Conservation (phyloP, 2,329 filamentous ascomycete genomes). For the Botrytis squamosa region DNA sequence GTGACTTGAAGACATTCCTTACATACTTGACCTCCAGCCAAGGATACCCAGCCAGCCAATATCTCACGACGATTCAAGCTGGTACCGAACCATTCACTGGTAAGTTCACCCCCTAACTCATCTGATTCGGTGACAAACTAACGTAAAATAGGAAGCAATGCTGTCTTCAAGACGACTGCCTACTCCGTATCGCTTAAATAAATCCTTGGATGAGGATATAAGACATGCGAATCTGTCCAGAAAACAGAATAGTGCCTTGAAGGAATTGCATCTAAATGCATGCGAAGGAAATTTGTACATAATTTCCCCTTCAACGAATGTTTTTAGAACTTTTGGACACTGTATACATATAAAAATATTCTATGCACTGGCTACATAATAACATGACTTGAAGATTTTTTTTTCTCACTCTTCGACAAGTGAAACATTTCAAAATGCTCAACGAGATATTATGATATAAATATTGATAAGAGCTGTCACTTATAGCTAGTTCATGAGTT, state of each 20-base stretch:
- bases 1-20: slow-evolving; percentile 58
- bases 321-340: background rate
- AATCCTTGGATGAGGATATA: background rate
- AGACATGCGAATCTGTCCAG: background rate
- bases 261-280: background rate
- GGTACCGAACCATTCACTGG: slow-evolving; percentile 57
- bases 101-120: slow-evolving; percentile 22
- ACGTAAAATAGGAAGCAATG: slow-evolving; percentile 43
- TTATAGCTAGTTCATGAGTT: too few species aligned
- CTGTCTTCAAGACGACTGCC: slow-evolving; percentile 44
- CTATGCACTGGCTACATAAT: background rate
- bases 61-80: slow-evolving; percentile 52
- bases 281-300: background rate
- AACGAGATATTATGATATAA: background rate
- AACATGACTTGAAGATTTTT: background rate
- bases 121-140: background rate
- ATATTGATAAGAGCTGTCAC: background rate
- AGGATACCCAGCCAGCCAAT: slow-evolving; percentile 50
- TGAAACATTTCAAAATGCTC: background rate
- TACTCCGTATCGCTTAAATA: slow-evolving; percentile 34
- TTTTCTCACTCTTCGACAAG: too few species aligned
- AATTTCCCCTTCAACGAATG: background rate
- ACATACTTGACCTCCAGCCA: slow-evolving; percentile 53
- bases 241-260: too few species aligned
- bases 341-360: background rate